These are phyloP conservation scores for Cryoendolithus antarcticus DNA, from an alignment of 2,329 filamentous ascomycete species.

Conservation along the genomic window DNA sequence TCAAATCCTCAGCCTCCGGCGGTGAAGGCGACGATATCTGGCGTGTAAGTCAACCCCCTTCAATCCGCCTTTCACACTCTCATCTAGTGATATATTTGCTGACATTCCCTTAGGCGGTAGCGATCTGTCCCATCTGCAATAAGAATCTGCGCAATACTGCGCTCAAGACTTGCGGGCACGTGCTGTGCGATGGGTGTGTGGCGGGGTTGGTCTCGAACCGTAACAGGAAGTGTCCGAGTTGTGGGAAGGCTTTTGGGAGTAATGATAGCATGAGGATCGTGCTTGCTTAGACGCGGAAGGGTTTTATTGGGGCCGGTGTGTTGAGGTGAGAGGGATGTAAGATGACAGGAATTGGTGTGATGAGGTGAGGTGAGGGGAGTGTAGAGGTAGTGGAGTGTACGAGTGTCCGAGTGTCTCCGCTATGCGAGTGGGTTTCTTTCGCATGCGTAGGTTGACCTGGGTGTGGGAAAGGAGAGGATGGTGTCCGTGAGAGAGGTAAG, in stretches of 20 bases:
- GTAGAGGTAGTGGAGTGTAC: no score
- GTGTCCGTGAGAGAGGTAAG: no score
- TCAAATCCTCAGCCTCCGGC: conserved; percentile 52
- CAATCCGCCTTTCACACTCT: not conserved
- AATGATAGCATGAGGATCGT: conserved; percentile 65
- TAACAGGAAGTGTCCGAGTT: conserved; percentile 89
- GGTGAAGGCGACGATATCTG: conserved; percentile 55
- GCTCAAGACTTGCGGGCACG: conserved; percentile 86
- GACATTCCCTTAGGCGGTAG: conserved; percentile 45
- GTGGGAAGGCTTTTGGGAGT: conserved; percentile 80
- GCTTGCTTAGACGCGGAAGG: conserved; percentile 19
- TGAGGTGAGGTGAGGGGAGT: no score
- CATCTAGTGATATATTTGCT: no score
- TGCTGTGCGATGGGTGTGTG: conserved; percentile 85
- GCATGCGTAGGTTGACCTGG: no score
- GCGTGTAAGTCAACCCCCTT: conserved; percentile 68
- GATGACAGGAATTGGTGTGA: no score
- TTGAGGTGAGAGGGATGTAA: no score
- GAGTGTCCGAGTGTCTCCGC: no score
- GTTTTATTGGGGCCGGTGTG: no score
- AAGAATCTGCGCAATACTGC: conserved; percentile 89
- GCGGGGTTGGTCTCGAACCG: conserved; percentile 80
- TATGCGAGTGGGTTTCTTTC: no score
- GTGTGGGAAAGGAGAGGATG: no score
- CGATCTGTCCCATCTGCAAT: conserved; percentile 84